Evolutionary conservation across 306 rosid species (phyloP), one percentile per base, ranked within the genome.

Genomic region (Fragaria ananassa): DNA sequence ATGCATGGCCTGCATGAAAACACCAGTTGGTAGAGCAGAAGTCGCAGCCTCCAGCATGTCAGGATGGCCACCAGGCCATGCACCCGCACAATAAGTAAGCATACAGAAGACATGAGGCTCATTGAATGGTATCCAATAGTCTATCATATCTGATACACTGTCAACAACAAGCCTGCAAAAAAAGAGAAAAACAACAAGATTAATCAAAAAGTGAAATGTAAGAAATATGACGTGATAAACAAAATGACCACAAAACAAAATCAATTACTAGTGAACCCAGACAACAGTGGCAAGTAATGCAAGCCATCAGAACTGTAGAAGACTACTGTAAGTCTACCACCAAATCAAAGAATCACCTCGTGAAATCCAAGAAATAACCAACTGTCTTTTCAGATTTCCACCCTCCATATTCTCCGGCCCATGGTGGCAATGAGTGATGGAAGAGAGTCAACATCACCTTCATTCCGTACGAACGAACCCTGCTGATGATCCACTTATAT

Each of bases 11-110:
- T 90, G 93, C 66, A 90, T 91, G 83, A 90, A 90, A 82, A 92
- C 99, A 75, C 99, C 97, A 23, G 87, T 87, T 76, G 97, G 99
- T 76, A 95, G 89, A 72, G 97, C 91, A 51, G 97, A 90, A 74
- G 93, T 90, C 37, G 97, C 99, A 77, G 23, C 90, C 86, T 95
- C 97, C 80, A 95, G 91, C 97, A 90, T 89, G 83, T 92, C 97
- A 78, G 99, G 99, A 85, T 95, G 87, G 80, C 99, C 99, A 70
- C 97, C 97, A 61, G 97, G 97, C 97, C 97, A 95, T 80, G 99
- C 86, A 73, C 99, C 99, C 53, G 97, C 96, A 82, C 89, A 90
- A 78, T 92, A 95, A 70, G 97, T 92, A 76, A 91, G 97, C 90
- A 90, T 82, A 57, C 88, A 75, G 84, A 95, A 95, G 82, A 95